Conservation (phyloP, 805 yeast species). For the Kluyveromyces aestuarii region DNA sequence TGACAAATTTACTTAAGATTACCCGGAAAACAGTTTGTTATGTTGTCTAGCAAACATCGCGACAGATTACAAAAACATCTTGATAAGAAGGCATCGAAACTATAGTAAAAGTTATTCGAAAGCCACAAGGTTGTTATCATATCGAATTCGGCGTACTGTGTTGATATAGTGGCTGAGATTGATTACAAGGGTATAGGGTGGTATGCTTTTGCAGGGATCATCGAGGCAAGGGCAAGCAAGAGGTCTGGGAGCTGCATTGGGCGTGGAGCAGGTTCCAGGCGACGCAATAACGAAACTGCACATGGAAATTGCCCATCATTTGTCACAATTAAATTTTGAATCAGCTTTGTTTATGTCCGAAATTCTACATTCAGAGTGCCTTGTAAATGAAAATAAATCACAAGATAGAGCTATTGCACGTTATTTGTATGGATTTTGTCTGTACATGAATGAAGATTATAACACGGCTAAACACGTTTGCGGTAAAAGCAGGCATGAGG, state of each 20-base stretch:
- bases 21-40: not conserved
- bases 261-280: not conserved
- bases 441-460: slow-evolving; percentile 48
- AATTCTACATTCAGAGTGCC: slow-evolving; percentile 54
- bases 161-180: too few species aligned
- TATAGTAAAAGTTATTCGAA: too few species aligned
- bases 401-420: slow-evolving; percentile 43
- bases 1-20: not conserved
- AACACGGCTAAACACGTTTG: slow-evolving; percentile 50
- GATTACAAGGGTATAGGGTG: too few species aligned
- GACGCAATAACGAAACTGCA: not conserved
- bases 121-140: too few species aligned
- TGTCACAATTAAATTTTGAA: slow-evolving; percentile 21
- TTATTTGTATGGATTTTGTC: slow-evolving; percentile 61
- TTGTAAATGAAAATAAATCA: slow-evolving; percentile 17
- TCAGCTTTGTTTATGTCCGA: slow-evolving; percentile 88
- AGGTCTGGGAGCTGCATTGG: not conserved
- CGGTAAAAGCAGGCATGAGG: slow-evolving; percentile 32
- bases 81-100: not conserved
- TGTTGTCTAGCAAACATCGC: not conserved
- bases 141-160: too few species aligned
- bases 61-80: not conserved
- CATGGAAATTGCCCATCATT: not conserved
- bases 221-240: not conserved
- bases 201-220: not conserved